Evolutionary conservation across 495 filamentous ascomycete genomes (phyloP).

Genomic region (Tetracladium setigerum): DNA sequence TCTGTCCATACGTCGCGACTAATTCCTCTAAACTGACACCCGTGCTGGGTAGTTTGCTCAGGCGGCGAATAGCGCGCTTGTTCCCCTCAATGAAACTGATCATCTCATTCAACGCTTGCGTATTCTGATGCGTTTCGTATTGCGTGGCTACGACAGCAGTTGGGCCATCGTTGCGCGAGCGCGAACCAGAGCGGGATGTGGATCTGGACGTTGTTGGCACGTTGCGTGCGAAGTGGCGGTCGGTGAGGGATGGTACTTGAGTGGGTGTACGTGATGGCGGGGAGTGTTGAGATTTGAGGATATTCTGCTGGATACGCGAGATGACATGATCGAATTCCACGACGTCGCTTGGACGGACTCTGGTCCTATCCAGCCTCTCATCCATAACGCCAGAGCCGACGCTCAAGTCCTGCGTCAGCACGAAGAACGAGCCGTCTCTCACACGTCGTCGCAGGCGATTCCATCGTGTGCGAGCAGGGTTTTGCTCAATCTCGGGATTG

Average conservation of each 20-base stretch:
- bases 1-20: slow-evolving; percentile 2
- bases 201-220: slow-evolving; percentile 13
- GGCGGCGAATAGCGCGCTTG: slow-evolving; percentile 21
- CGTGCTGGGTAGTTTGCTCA: slow-evolving; percentile 12
- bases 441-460: slow-evolving; percentile 22
- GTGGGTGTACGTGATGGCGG: slow-evolving; percentile 6
- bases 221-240: slow-evolving; percentile 16
- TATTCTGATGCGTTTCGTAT: slow-evolving; percentile 20
- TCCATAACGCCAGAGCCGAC: slow-evolving; percentile 4
- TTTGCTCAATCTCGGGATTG: slow-evolving; percentile 24
- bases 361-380: not conserved
- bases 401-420: slow-evolving; percentile 18
- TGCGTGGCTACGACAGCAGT: slow-evolving; percentile 2
- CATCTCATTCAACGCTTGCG: slow-evolving; percentile 23
- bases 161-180: too few species aligned
- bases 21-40: slow-evolving; percentile 3
- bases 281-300: slow-evolving; percentile 13
- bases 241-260: slow-evolving; percentile 1
- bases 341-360: not conserved
- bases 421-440: slow-evolving; percentile 25
- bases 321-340: slow-evolving; percentile 26
- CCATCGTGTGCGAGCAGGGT: slow-evolving; percentile 27
- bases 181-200: slow-evolving; percentile 10
- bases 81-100: slow-evolving; percentile 22
- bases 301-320: slow-evolving; percentile 5